Evolutionary conservation across 495 filamentous ascomycete species (phyloP), one percentile per base, ranked within the genome.

Genomic region (Lasiosphaeria hispida): DNA sequence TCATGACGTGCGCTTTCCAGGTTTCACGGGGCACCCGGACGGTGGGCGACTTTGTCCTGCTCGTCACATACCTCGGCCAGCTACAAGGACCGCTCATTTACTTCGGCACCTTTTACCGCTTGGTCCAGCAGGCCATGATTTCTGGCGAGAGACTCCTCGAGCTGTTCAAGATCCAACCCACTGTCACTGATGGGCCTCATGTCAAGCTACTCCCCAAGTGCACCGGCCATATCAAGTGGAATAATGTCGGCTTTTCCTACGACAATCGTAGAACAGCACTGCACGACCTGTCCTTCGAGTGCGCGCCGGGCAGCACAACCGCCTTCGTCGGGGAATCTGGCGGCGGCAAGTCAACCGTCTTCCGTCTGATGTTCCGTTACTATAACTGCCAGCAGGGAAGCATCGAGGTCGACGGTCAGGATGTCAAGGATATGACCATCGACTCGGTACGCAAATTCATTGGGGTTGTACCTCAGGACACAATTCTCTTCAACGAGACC

Each of bases 41-140:
- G 23, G 89, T 96, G 7, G 91, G 91, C 58, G 76, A 88, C 53
- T 97, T 97, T 67, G 88, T 94, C 6, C 69, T 77, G 2, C 76
- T 97, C 49, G 75, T 97, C 56, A 89, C 89, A 4, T 98, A 97
- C 72, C 91, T 98, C 79, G 87, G 85, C 39, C 94, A 98, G 71
- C 78, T 98, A 35, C 92, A 97, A 71, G 87, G 87, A 2, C 94
- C 94, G 8, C 80, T 98, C 63, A 97, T 96, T 72, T 98, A 96
- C 80, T 97, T 98, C 72, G 94, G 95, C 49, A 94, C 94, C 0
- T 97, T 98, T 72, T 98, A 97, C 69, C 84, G 94, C 38, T 93
- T 91, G 57, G 94, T 97, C 17, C 94, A 97, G 73, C 91, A 90
- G 37, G 90, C 92, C 50, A 87, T 98, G 88, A 97, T 98, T 66